These are phyloP conservation scores for Cercospora sojina DNA, from an alignment of 2,329 filamentous ascomycete species.

Conservation along the genomic window DNA sequence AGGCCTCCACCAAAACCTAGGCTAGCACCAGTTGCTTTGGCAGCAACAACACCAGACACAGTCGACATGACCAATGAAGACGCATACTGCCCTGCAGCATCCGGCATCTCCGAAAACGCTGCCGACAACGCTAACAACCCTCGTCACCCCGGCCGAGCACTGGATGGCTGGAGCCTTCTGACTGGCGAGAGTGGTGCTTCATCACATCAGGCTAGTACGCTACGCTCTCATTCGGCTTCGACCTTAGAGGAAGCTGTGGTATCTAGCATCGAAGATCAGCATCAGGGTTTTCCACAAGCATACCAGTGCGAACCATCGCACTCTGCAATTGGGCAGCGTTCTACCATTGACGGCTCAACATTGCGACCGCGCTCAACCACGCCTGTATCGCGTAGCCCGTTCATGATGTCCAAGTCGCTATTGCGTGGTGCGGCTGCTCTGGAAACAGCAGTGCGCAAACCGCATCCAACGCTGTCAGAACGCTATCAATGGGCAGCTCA, in stretches of 20 bases:
- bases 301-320: not conserved
- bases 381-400: not conserved
- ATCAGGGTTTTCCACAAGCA: not conserved
- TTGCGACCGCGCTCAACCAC: not conserved
- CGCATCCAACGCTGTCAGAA: not conserved
- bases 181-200: not conserved
- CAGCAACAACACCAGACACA: not conserved
- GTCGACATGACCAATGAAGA: not conserved
- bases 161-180: not conserved
- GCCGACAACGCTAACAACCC: not conserved
- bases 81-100: not conserved
- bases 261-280: not conserved
- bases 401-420: not conserved
- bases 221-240: not conserved
- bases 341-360: not conserved
- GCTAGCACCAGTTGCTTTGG: not conserved
- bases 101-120: not conserved
- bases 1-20: not conserved
- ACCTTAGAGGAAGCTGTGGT: not conserved
- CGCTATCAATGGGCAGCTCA: not conserved
- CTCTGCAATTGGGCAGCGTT: not conserved
- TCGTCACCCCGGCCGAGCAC: not conserved
- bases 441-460: not conserved
- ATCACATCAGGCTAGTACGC: not conserved
- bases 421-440: not conserved